A percentile compares a stretch with the other conserved stretches of the same genome.
Conservation (phyloP, 768 basidiomycete genomes). For the Amanita rubescens region DNA sequence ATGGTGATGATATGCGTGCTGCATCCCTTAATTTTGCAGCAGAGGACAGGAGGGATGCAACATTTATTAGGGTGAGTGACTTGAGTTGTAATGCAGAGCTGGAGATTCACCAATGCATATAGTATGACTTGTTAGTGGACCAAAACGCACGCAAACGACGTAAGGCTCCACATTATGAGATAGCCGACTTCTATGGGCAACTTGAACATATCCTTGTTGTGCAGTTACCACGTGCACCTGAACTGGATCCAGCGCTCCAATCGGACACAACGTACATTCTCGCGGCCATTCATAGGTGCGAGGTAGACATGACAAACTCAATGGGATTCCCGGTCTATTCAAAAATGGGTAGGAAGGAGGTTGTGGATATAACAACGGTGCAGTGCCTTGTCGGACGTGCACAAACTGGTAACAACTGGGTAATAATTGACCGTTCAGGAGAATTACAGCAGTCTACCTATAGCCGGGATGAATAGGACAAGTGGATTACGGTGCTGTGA, state of each 20-base stretch:
- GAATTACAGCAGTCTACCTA: too few species aligned
- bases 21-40: conserved; percentile 5
- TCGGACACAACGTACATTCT: background rate
- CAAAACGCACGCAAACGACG: conserved; percentile 11
- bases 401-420: conserved; percentile 11
- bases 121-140: conserved; percentile 29
- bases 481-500: too few species aligned
- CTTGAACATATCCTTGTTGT: conserved; percentile 21
- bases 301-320: too few species aligned
- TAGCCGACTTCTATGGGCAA: conserved; percentile 24
- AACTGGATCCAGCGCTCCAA: too few species aligned
- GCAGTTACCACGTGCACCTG: conserved; percentile 7
- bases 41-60: conserved; percentile 23
- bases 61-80: conserved; percentile 26
- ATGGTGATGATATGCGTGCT: conserved; percentile 24
- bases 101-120: conserved; percentile 14
- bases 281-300: background rate
- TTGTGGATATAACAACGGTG: conserved; percentile 19
- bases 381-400: conserved; percentile 18
- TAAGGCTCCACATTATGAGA: background rate
- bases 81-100: background rate
- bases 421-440: conserved; percentile 21
- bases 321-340: conserved; percentile 9
- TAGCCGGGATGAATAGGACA: too few species aligned
- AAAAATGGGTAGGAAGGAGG: conserved; percentile 9